phyloP scores from a whole-genome alignment of 1,284 basidiomycete species.

The Hymenochaete sp. region DNA sequence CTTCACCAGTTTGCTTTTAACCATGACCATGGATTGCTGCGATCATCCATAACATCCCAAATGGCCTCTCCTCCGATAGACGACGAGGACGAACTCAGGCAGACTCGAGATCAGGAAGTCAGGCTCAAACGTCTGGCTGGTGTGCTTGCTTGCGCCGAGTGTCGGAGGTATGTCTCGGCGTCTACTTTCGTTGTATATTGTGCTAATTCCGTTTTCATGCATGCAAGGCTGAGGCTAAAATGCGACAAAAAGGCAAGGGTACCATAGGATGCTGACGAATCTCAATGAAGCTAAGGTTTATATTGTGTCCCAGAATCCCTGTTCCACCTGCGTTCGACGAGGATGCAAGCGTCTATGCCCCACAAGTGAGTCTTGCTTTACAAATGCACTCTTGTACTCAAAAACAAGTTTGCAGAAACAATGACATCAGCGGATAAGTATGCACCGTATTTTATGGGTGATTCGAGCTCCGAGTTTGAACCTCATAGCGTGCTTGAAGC shows the following conservation, averaged over 20 bases:
- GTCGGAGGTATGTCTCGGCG: slow-evolving; percentile 12
- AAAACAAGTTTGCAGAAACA: too few species aligned
- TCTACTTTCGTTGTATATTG: not conserved
- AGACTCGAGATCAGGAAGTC: slow-evolving; percentile 6
- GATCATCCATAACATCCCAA: too few species aligned
- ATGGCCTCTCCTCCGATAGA: too few species aligned
- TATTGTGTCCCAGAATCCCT: slow-evolving; percentile 9
- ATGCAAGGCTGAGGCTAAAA: slow-evolving; percentile 10
- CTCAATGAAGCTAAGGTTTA: not conserved
- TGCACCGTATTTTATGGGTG: too few species aligned
- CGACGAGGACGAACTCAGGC: slow-evolving; percentile 2
- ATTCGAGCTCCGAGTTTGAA: too few species aligned
- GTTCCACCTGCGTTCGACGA: slow-evolving; percentile 8
- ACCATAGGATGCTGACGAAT: not conserved
- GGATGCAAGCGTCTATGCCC: slow-evolving; percentile 16
- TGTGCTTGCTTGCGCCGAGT: slow-evolving; percentile 16
- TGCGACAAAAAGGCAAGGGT: slow-evolving; percentile 15
- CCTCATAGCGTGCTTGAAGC: too few species aligned
- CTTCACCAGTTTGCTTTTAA: too few species aligned
- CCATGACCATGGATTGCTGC: too few species aligned
- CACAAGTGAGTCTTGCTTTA: slow-evolving; percentile 17
- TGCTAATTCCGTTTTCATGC: not conserved
- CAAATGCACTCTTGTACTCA: too few species aligned
- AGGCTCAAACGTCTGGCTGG: slow-evolving; percentile 9
- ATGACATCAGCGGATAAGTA: too few species aligned